Conservation (phyloP, 2,329 filamentous ascomycete species). For the Penicillium sp. region DNA sequence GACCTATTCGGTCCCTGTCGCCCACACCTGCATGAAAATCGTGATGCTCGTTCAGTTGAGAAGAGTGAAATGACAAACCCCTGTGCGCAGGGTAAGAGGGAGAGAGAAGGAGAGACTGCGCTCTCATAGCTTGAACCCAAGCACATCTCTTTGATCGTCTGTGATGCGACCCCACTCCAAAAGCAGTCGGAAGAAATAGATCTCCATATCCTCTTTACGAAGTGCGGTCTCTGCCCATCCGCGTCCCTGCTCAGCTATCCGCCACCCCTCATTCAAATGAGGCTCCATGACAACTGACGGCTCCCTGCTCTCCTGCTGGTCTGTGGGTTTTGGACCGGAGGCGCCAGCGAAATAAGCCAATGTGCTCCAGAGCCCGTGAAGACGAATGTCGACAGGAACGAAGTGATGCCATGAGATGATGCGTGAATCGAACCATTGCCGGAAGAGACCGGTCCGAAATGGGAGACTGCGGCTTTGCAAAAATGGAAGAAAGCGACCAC, state of each 20-base stretch:
- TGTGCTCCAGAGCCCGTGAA: constrained; percentile 67
- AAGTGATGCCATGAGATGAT: constrained; percentile 74
- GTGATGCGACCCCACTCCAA: constrained; percentile 70
- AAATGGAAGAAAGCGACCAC: constrained; percentile 58
- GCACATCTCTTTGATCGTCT: constrained; percentile 52
- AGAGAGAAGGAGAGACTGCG: background rate
- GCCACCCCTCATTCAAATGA: constrained; percentile 51
- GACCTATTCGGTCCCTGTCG: no score
- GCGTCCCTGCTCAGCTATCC: constrained; percentile 61
- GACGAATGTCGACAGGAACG: constrained; percentile 67
- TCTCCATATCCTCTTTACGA: constrained; percentile 68
- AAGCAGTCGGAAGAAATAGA: constrained; percentile 71
- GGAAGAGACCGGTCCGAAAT: constrained; percentile 64
- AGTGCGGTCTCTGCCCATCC: constrained; percentile 60
- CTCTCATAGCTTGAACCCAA: constrained; percentile 35
- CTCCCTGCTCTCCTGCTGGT: constrained; percentile 34
- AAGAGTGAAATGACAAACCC: no score
- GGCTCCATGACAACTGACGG: constrained; percentile 45
- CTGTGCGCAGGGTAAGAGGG: no score
- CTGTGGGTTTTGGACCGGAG: constrained; percentile 13
- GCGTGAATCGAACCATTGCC: constrained; percentile 72
- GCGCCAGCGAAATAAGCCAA: constrained; percentile 66
- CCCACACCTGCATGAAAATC: no score
- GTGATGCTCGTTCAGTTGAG: no score
- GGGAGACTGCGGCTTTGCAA: constrained; percentile 62